Percentiles rank a stretch among this genome's conserved stretches.
phyloP scores from a whole-genome alignment of 2,329 filamentous ascomycete species.

The Colletotrichum salicis region DNA sequence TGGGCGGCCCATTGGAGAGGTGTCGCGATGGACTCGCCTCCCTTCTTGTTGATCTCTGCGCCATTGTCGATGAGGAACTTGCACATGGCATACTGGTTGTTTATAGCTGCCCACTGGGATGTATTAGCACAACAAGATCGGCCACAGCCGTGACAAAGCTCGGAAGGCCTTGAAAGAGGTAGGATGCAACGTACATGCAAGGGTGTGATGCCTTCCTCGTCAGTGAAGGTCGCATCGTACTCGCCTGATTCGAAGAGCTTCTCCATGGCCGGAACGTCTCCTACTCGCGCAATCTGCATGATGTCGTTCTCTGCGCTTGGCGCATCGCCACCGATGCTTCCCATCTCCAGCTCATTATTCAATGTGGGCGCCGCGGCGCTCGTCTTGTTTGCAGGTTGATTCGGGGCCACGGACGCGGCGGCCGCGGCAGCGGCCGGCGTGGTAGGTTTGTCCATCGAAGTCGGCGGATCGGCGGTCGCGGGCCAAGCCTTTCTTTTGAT shows the following conservation, averaged over 20 bases:
- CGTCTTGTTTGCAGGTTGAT: slow-evolving; percentile 66
- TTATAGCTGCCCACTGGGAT: slow-evolving; percentile 94
- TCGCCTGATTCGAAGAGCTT: slow-evolving; percentile 87
- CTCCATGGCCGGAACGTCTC: slow-evolving; percentile 87
- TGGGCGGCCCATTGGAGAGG: slow-evolving; percentile 97
- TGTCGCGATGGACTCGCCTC: slow-evolving; percentile 93
- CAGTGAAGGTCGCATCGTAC: slow-evolving; percentile 83
- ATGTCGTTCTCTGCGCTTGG: slow-evolving; percentile 75
- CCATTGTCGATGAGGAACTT: slow-evolving; percentile 88
- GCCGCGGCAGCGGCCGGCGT: slow-evolving; percentile 47
- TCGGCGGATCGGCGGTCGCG: slow-evolving; percentile 17
- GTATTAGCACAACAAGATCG: slow-evolving; percentile 35
- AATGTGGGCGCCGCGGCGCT: slow-evolving; percentile 64
- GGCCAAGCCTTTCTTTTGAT: slow-evolving; percentile 7
- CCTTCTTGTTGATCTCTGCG: slow-evolving; percentile 93
- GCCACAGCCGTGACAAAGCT: not conserved
- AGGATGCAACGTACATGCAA: slow-evolving; percentile 76
- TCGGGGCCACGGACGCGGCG: slow-evolving; percentile 57
- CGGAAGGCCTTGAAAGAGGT: not conserved
- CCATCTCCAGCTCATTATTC: slow-evolving; percentile 68
- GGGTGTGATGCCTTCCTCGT: slow-evolving; percentile 94
- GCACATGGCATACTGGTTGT: slow-evolving; percentile 98
- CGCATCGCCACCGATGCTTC: slow-evolving; percentile 56
- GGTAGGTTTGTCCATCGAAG: slow-evolving; percentile 54
- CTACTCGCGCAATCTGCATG: slow-evolving; percentile 92